A percentile compares a stretch with the other conserved stretches of the same genome.
phyloP scores from a whole-genome alignment of 2,329 filamentous ascomycete genomes.

The Zarea fungicola region DNA sequence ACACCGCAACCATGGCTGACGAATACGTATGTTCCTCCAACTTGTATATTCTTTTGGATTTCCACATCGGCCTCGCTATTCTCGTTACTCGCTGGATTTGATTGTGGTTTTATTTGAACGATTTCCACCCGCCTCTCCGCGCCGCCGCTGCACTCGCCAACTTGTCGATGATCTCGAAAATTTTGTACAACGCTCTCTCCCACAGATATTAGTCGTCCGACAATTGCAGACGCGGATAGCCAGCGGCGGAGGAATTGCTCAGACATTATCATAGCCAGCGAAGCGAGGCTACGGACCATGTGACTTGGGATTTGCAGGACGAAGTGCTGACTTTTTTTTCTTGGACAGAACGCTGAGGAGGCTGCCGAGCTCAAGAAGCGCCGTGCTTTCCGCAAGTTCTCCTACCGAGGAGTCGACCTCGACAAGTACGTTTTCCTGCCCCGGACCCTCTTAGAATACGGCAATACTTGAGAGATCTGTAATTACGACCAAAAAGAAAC shows the following conservation, averaged over 20 bases:
- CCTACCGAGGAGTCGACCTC: conserved; percentile 98
- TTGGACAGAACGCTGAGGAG: conserved; percentile 82
- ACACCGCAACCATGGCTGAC: conserved; percentile 72
- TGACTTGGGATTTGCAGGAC: conserved; percentile 3
- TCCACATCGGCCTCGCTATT: background rate
- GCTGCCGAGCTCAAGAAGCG: conserved; percentile 99
- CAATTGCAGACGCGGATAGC: background rate
- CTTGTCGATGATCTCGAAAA: background rate
- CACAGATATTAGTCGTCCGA: too few relatives aligned
- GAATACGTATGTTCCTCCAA: conserved; percentile 67
- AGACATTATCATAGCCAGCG: background rate
- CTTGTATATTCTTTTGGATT: background rate
- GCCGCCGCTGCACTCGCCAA: background rate
- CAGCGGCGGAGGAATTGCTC: background rate
- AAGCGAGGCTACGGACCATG: background rate
- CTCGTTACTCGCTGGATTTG: background rate
- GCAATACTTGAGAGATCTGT: too few relatives aligned
- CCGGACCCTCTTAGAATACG: too few relatives aligned
- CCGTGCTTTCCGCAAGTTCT: conserved; percentile 99
- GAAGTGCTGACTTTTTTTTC: conserved; percentile 25
- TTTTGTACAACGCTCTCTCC: background rate
- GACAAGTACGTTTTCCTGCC: conserved; percentile 72
- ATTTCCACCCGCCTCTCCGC: background rate
- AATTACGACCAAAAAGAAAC: background rate
- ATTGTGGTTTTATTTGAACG: background rate